Percentiles rank a stretch among this genome's conserved stretches.
These are phyloP conservation scores for Stagonosporopsis rhizophila DNA, from an alignment of 2,329 filamentous ascomycete genomes.

Conservation along the genomic window DNA sequence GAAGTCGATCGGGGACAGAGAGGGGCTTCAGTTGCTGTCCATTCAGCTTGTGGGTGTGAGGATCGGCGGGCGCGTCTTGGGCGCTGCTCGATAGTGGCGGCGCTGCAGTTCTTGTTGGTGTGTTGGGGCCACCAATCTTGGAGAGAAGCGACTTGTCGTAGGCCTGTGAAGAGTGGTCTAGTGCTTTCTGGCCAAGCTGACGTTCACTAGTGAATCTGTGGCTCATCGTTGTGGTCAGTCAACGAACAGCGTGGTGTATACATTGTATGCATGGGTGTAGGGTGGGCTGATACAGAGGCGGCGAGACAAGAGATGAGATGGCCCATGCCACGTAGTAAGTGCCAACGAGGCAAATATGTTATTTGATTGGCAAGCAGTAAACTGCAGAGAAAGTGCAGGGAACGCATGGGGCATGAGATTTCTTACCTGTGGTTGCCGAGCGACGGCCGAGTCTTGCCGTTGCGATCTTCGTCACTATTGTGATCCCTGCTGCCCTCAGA, in stretches of 20 bases:
- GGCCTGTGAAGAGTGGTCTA: conserved; percentile 65
- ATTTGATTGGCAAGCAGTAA: conserved; percentile 13
- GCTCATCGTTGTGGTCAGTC: conserved; percentile 26
- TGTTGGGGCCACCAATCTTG: conserved; percentile 67
- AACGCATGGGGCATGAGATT: conserved; percentile 9
- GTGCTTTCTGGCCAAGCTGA: conserved; percentile 64
- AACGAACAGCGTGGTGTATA: conserved; percentile 1
- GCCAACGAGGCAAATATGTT: conserved; percentile 8
- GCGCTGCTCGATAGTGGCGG: conserved; percentile 42
- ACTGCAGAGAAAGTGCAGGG: conserved; percentile 5
- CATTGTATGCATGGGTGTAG: conserved; percentile 13
- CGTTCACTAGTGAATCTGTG: conserved; percentile 65
- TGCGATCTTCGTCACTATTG: conserved; percentile 49
- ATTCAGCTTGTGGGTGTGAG: conserved; percentile 52
- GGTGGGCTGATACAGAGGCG: conserved; percentile 5
- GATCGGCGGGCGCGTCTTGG: conserved; percentile 45
- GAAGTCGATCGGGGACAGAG: conserved; percentile 53
- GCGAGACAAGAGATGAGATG: conserved; percentile 1
- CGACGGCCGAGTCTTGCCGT: conserved; percentile 42
- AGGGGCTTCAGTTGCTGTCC: conserved; percentile 53
- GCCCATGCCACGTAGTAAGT: conserved; percentile 4
- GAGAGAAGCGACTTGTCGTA: conserved; percentile 69
- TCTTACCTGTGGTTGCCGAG: conserved; percentile 54
- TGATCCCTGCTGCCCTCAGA: conserved; percentile 40
- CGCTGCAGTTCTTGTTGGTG: conserved; percentile 56